A percentile compares a stretch with the other conserved stretches of the same genome.
phyloP scores from a whole-genome alignment of 495 filamentous ascomycete species.

The Penicillium cataractarum region DNA sequence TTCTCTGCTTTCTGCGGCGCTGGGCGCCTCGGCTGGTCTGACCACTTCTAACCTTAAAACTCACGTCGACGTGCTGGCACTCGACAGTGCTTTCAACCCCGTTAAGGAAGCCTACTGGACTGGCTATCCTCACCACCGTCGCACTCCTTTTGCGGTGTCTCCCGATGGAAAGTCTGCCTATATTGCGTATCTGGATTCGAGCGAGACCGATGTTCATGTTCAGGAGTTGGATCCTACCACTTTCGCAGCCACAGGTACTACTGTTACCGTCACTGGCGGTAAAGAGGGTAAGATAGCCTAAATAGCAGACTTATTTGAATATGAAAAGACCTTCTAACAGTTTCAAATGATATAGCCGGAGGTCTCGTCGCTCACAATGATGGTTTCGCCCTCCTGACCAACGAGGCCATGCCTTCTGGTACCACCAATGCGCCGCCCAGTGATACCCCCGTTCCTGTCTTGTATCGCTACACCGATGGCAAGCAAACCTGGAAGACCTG shows the following conservation, averaged over 20 bases:
- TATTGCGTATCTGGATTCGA: constrained; percentile 53
- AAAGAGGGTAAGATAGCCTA: constrained; percentile 41
- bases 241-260: constrained; percentile 49
- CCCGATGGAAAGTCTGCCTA: constrained; percentile 56
- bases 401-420: constrained; percentile 49
- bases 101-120: constrained; percentile 58
- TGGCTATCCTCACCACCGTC: constrained; percentile 53
- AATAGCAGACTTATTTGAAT: neutral
- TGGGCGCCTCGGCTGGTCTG: constrained; percentile 31
- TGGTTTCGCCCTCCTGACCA: constrained; percentile 58
- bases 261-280: constrained; percentile 46
- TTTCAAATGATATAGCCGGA: constrained; percentile 35
- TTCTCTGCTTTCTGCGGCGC: constrained; percentile 37
- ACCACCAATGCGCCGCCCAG: constrained; percentile 49
- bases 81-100: constrained; percentile 49
- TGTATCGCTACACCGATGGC: constrained; percentile 53
- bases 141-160: constrained; percentile 56
- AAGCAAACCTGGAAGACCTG: constrained; percentile 54
- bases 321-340: neutral
- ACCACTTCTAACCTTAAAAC: constrained; percentile 39
- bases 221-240: constrained; percentile 49
- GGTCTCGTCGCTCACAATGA: constrained; percentile 59
- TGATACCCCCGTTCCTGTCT: constrained; percentile 48
- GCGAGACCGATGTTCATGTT: constrained; percentile 51
- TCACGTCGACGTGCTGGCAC: constrained; percentile 45